Evolutionary conservation across 1,139 yeast species (phyloP).

Genomic region (Taphrina confusa): DNA sequence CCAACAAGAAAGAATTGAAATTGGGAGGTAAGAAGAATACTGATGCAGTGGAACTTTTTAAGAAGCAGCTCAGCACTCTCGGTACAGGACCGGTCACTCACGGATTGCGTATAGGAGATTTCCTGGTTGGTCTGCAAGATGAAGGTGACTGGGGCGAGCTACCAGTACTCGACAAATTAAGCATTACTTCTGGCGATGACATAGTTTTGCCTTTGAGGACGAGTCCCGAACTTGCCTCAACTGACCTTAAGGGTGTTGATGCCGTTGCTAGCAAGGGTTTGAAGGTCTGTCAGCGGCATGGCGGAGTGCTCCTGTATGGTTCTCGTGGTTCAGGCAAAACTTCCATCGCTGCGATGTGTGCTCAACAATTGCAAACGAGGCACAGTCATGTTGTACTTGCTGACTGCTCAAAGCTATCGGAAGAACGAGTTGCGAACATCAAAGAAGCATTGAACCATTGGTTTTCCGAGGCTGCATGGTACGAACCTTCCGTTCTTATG

Average conservation of each 20-base stretch:
- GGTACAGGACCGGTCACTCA: constrained; percentile 24
- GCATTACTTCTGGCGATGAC: constrained; percentile 37
- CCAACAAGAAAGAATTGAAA: constrained; percentile 45
- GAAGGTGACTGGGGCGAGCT: constrained; percentile 15
- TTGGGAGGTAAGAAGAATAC: constrained; percentile 21
- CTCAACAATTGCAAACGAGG: neutral
- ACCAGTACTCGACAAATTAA: constrained; percentile 4
- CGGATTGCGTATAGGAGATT: constrained; percentile 9
- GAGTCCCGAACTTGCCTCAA: neutral
- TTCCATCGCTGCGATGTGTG: neutral
- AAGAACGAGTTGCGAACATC: constrained; percentile 7
- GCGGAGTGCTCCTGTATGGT: constrained; percentile 68
- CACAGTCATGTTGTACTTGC: constrained; percentile 14
- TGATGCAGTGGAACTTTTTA: constrained; percentile 9
- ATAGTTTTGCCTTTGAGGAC: neutral
- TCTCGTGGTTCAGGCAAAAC: constrained; percentile 76
- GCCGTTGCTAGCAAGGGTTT: constrained; percentile 51
- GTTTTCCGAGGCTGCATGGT: constrained; percentile 71
- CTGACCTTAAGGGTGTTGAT: constrained; percentile 61
- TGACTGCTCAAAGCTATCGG: constrained; percentile 8
- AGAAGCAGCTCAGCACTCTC: neutral
- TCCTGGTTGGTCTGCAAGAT: constrained; percentile 4
- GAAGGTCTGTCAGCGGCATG: constrained; percentile 53
- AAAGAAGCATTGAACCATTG: constrained; percentile 43
- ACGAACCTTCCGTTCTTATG: constrained; percentile 70